Conservation (phyloP, 306 rosid species). For the Morella rubra region DNA sequence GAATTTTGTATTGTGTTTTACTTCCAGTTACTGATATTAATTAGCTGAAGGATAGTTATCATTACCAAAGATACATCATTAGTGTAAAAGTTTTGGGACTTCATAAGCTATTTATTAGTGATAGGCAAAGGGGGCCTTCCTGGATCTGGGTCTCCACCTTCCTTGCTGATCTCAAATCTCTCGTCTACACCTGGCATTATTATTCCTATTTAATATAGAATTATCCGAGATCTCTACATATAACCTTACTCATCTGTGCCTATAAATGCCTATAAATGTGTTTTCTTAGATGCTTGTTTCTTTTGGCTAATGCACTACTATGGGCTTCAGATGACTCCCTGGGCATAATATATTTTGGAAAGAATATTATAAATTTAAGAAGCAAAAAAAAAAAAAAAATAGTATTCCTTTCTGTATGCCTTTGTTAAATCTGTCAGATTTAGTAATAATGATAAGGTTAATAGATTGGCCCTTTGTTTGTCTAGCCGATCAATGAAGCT, state of each 20-base stretch:
- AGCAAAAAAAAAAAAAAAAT: too few species aligned
- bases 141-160: too few species aligned
- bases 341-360: neutral
- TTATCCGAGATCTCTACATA: too few species aligned
- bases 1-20: too few species aligned
- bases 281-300: conserved; percentile 6
- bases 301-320: conserved; percentile 1
- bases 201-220: too few species aligned
- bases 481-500: neutral
- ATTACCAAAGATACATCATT: conserved; percentile 4
- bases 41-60: too few species aligned
- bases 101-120: conserved; percentile 25
- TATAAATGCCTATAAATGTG: neutral
- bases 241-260: neutral
- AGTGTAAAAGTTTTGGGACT: conserved; percentile 12
- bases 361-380: neutral
- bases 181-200: too few species aligned
- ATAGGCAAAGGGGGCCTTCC: conserved; percentile 94
- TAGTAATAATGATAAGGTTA: too few species aligned
- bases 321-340: neutral
- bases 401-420: too few species aligned
- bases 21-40: too few species aligned
- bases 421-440: too few species aligned
- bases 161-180: too few species aligned
- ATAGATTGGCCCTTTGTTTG: neutral